Percentiles rank a stretch among this genome's conserved stretches.
phyloP scores from a whole-genome alignment of 2,329 filamentous ascomycete species.

The Metarhizium sp. region DNA sequence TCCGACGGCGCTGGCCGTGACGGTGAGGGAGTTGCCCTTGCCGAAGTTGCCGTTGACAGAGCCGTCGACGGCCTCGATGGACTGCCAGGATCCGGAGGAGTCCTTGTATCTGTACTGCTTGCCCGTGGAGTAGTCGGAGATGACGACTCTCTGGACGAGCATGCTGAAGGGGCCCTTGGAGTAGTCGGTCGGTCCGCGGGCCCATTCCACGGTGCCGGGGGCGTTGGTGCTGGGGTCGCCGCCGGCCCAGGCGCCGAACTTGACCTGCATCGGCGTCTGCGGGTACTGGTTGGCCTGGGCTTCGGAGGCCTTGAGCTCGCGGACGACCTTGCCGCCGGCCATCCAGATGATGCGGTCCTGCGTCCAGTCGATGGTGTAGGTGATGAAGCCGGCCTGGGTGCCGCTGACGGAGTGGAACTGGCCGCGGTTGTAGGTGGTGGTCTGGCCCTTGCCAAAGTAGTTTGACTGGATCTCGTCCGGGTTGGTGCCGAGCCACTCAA shows the following conservation, averaged over 20 bases:
- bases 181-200: constrained; percentile 79
- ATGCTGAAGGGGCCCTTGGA: constrained; percentile 75
- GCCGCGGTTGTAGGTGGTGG: constrained; percentile 77
- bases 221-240: constrained; percentile 69
- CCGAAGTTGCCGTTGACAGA: constrained; percentile 59
- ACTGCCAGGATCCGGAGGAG: constrained; percentile 66
- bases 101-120: constrained; percentile 75
- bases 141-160: constrained; percentile 64
- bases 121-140: constrained; percentile 91
- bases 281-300: constrained; percentile 73
- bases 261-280: constrained; percentile 91
- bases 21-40: constrained; percentile 36
- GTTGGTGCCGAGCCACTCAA: constrained; percentile 86
- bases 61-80: constrained; percentile 75
- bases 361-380: constrained; percentile 90
- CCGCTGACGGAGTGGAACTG: constrained; percentile 60
- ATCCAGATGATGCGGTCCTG: constrained; percentile 76
- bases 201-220: constrained; percentile 81
- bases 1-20: constrained; percentile 49
- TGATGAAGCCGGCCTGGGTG: constrained; percentile 71
- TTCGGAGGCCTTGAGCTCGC: constrained; percentile 60
- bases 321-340: constrained; percentile 67
- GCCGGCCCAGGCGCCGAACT: constrained; percentile 85
- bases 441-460: constrained; percentile 91
- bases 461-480: constrained; percentile 80